Evolutionary conservation across 805 yeast genomes (phyloP).

Genomic region (Hanseniaspora lindneri): DNA sequence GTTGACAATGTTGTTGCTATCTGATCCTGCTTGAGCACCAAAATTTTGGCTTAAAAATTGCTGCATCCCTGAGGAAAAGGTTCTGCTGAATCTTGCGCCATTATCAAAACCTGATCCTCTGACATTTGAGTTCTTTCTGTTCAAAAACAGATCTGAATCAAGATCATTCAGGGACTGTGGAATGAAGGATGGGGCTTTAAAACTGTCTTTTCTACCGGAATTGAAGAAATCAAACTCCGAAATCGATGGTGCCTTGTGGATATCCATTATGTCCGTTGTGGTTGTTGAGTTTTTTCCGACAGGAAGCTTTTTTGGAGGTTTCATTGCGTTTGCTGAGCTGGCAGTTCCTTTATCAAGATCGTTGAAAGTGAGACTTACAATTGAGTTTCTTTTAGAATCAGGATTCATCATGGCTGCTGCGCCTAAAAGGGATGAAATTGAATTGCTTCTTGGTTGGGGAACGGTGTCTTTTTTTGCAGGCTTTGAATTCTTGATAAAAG

Average conservation of each 20-base stretch:
- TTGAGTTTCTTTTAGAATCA: conserved; percentile 24
- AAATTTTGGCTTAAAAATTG: conserved; percentile 13
- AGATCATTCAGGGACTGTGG: conserved; percentile 19
- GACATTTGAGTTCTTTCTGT: conserved; percentile 27
- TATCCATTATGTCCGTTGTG: conserved; percentile 12
- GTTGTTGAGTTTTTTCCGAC: not conserved
- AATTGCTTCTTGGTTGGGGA: conserved; percentile 19
- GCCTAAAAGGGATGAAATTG: conserved; percentile 15
- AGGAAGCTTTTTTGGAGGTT: conserved; percentile 21
- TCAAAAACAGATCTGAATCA: conserved; percentile 27
- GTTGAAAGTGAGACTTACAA: conserved; percentile 22
- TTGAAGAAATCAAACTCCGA: conserved; percentile 18
- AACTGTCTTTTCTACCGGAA: conserved; percentile 16
- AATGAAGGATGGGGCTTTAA: conserved; percentile 27
- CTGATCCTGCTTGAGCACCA: conserved; percentile 1
- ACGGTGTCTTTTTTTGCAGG: conserved; percentile 18
- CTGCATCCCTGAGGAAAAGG: conserved; percentile 16
- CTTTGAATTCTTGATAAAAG: conserved; percentile 16
- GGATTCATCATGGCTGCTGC: conserved; percentile 17
- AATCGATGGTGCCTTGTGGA: conserved; percentile 16
- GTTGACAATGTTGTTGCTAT: conserved; percentile 13
- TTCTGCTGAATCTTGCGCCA: conserved; percentile 13
- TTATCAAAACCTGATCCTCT: conserved; percentile 20
- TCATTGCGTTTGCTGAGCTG: conserved; percentile 18
- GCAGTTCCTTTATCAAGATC: conserved; percentile 21